These are phyloP conservation scores for Botrytis galanthina DNA, from an alignment of 2,329 filamentous ascomycete species.

Conservation along the genomic window DNA sequence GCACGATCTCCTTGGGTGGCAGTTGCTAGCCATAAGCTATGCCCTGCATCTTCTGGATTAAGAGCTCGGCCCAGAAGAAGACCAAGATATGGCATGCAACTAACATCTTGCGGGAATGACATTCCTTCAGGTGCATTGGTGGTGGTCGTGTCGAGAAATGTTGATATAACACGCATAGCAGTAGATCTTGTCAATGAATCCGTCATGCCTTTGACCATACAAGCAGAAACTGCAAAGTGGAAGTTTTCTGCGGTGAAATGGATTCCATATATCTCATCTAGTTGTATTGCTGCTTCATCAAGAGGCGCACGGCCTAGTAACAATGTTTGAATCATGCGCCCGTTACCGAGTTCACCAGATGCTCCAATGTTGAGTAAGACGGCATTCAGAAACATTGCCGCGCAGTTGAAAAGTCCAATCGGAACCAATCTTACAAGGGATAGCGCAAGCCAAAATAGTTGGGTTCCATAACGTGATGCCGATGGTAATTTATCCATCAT, in stretches of 20 bases:
- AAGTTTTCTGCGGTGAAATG: slow-evolving; percentile 64
- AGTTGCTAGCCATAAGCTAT: slow-evolving; percentile 57
- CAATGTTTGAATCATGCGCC: slow-evolving; percentile 58
- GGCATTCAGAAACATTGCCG: slow-evolving; percentile 62
- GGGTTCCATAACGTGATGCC: slow-evolving; percentile 64
- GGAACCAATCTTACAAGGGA: slow-evolving; percentile 65
- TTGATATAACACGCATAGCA: slow-evolving; percentile 59
- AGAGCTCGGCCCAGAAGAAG: slow-evolving; percentile 58
- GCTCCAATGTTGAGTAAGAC: slow-evolving; percentile 63
- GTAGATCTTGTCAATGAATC: slow-evolving; percentile 59
- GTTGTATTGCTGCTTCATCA: slow-evolving; percentile 58
- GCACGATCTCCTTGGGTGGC: slow-evolving; percentile 35
- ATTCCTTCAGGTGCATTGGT: slow-evolving; percentile 33
- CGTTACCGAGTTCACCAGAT: slow-evolving; percentile 56
- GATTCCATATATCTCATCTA: slow-evolving; percentile 65
- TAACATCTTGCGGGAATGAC: slow-evolving; percentile 36
- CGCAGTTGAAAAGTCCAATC: slow-evolving; percentile 61
- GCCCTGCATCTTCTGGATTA: slow-evolving; percentile 58
- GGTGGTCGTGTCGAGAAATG: slow-evolving; percentile 56
- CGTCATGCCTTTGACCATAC: slow-evolving; percentile 61
- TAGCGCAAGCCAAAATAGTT: slow-evolving; percentile 69
- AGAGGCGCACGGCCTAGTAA: slow-evolving; percentile 59
- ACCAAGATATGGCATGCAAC: slow-evolving; percentile 54
- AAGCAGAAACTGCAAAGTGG: slow-evolving; percentile 65
- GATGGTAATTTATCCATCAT: slow-evolving; percentile 69